phyloP scores from a whole-genome alignment of 169 alveolate genomes.

The Cryptosporidium ryanae region DNA sequence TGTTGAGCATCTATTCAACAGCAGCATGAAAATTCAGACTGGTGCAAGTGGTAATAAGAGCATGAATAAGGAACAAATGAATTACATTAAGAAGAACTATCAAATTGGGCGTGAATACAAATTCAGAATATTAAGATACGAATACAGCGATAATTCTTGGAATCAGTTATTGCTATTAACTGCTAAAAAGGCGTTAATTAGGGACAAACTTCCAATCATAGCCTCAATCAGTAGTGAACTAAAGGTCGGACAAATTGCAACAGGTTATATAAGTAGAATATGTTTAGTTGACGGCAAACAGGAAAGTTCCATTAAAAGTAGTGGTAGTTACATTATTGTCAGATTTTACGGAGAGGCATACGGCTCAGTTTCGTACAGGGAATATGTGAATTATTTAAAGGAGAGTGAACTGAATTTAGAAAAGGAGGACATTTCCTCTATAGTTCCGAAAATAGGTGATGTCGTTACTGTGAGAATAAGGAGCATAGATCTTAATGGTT shows the following conservation, averaged over 20 bases:
- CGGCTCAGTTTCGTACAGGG: constrained; percentile 59
- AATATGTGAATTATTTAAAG: not conserved
- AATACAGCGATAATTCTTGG: constrained; percentile 45
- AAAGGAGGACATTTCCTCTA: not conserved
- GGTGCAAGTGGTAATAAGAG: constrained; percentile 3
- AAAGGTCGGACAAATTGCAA: constrained; percentile 27
- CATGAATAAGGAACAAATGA: constrained; percentile 23
- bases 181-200: constrained; percentile 16
- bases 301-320: too few species aligned
- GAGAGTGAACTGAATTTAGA: not conserved
- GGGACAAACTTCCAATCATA: constrained; percentile 32
- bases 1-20: constrained; percentile 44
- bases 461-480: constrained; percentile 42
- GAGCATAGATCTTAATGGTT: constrained; percentile 9
- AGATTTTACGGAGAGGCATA: constrained; percentile 66
- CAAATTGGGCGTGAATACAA: constrained; percentile 54
- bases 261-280: constrained; percentile 61
- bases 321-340: constrained; percentile 19
- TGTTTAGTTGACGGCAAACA: not conserved
- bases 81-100: constrained; percentile 54
- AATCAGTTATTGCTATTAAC: constrained; percentile 54
- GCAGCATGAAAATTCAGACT: not conserved
- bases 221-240: not conserved
- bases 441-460: constrained; percentile 37
- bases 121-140: constrained; percentile 48